These are phyloP conservation scores for Stachybotrys chartarum DNA, from an alignment of 2,329 filamentous ascomycete genomes.

Conservation along the genomic window DNA sequence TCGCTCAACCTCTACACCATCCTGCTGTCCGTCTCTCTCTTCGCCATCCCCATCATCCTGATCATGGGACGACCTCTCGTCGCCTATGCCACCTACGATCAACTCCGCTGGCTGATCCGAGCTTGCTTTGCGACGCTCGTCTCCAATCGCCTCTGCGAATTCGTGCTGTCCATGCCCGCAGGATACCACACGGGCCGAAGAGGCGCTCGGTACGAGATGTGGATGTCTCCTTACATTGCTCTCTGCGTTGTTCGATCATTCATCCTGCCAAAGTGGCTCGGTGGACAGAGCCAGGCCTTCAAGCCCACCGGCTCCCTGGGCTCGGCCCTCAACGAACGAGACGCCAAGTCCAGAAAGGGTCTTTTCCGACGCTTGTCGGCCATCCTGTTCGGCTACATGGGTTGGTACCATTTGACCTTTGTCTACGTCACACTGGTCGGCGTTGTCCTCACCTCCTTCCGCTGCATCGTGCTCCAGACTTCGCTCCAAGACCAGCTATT, in stretches of 20 bases:
- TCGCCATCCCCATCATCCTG: slow-evolving; percentile 53
- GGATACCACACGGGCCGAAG: slow-evolving; percentile 54
- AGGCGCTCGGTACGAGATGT: slow-evolving; percentile 48
- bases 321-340: slow-evolving; percentile 51
- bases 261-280: slow-evolving; percentile 51
- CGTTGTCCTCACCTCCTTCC: slow-evolving; percentile 42
- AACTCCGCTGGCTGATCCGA: slow-evolving; percentile 53
- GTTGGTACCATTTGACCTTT: slow-evolving; percentile 46
- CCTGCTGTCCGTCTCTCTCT: slow-evolving; percentile 44
- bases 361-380: slow-evolving; percentile 46
- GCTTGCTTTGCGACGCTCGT: slow-evolving; percentile 44
- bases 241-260: slow-evolving; percentile 51
- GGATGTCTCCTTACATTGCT: slow-evolving; percentile 57
- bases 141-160: slow-evolving; percentile 47
- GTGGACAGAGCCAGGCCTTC: slow-evolving; percentile 51
- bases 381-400: slow-evolving; percentile 49
- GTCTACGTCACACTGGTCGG: slow-evolving; percentile 45
- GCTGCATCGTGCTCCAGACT: slow-evolving; percentile 35
- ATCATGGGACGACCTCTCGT: slow-evolving; percentile 50
- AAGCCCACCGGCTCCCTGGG: slow-evolving; percentile 52
- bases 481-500: slow-evolving; percentile 34
- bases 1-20: slow-evolving; percentile 49
- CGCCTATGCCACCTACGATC: slow-evolving; percentile 42
- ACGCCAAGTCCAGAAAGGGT: slow-evolving; percentile 40
- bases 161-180: slow-evolving; percentile 49